These are phyloP conservation scores for Rhododendron kiyosumense DNA, from an alignment of 148 eudicot genomes.

Conservation along the genomic window DNA sequence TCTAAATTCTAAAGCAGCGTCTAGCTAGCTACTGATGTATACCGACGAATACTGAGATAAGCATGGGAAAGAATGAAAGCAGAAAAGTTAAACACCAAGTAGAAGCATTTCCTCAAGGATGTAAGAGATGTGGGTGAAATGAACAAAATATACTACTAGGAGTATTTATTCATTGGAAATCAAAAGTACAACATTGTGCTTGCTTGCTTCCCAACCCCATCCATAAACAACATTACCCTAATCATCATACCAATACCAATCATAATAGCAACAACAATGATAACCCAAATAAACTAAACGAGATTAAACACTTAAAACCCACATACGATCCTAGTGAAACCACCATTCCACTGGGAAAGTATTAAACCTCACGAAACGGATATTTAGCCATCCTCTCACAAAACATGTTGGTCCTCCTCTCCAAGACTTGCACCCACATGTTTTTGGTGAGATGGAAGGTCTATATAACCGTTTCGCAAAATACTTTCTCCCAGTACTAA, in stretches of 20 bases:
- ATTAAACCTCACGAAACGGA: not conserved
- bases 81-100: not conserved
- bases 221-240: not conserved
- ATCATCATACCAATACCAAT: not conserved
- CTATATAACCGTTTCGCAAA: not conserved
- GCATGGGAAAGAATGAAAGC: not conserved
- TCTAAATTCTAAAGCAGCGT: not conserved
- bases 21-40: not conserved
- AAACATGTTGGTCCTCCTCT: not conserved
- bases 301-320: not conserved
- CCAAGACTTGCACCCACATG: not conserved
- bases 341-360: not conserved
- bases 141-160: not conserved
- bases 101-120: not conserved
- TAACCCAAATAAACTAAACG: conserved; percentile 1
- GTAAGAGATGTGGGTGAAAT: not conserved
- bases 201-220: not conserved
- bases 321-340: conserved; percentile 1
- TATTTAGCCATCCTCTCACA: not conserved
- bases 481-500: not conserved
- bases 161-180: not conserved
- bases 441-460: not conserved
- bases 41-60: not conserved
- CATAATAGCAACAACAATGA: not conserved
- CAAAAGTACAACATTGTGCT: not conserved